These are phyloP conservation scores for Cystobasidium pallidum DNA, from an alignment of 1,284 basidiomycete species.

Conservation along the genomic window DNA sequence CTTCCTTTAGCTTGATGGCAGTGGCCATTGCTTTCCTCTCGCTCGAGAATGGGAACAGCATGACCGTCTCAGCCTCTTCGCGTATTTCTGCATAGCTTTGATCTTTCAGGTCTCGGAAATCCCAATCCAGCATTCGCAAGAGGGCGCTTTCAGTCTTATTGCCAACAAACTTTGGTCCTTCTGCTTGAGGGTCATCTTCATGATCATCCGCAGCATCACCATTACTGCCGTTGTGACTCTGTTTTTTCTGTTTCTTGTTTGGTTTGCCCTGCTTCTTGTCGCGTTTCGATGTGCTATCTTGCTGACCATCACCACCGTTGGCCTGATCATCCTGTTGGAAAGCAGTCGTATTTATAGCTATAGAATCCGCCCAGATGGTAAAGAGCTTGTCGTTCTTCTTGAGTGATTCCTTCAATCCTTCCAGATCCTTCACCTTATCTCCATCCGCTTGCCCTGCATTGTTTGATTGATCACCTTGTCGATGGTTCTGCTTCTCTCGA, in stretches of 20 bases:
- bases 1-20: slow-evolving; percentile 52
- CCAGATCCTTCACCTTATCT: slow-evolving; percentile 15
- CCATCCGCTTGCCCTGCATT: slow-evolving; percentile 7
- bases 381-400: slow-evolving; percentile 44
- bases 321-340: slow-evolving; percentile 42
- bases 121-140: slow-evolving; percentile 46
- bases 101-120: slow-evolving; percentile 24
- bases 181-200: slow-evolving; percentile 8
- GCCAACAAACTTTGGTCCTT: slow-evolving; percentile 53
- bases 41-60: slow-evolving; percentile 57
- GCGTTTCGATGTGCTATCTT: neutral
- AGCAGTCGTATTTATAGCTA: slow-evolving; percentile 48
- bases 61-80: slow-evolving; percentile 53
- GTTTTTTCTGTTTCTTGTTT: slow-evolving; percentile 2
- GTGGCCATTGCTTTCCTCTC: slow-evolving; percentile 58
- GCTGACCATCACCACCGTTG: slow-evolving; percentile 4
- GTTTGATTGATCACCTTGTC: slow-evolving; percentile 15
- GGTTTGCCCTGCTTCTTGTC: slow-evolving; percentile 12
- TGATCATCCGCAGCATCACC: slow-evolving; percentile 5
- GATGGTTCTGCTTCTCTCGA: slow-evolving; percentile 21
- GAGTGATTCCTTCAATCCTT: slow-evolving; percentile 19
- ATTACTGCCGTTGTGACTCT: neutral
- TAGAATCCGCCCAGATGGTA: slow-evolving; percentile 42
- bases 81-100: slow-evolving; percentile 53
- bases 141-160: slow-evolving; percentile 58